Evolutionary conservation across 805 yeast genomes (phyloP), one percentile per base, ranked within the genome.

Genomic region (Priceomyces medius): DNA sequence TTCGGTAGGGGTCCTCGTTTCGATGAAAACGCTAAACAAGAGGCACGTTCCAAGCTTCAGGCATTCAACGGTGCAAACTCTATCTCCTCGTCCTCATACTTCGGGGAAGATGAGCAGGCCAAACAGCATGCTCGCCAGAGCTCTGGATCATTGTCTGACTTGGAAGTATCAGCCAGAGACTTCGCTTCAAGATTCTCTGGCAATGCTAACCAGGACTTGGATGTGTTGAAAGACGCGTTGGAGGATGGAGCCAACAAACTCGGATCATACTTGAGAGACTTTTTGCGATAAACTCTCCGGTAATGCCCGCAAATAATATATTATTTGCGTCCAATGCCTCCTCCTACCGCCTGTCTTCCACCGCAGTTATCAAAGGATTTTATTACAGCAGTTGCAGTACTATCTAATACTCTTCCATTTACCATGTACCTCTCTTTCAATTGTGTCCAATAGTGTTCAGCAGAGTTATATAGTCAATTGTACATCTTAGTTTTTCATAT

Each of bases 161-260:
- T 85, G 43, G 88, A 81, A 59, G 58, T 70, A 48, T 59, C 71
- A 37, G 83, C 83, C 7, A 68, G 81, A 51, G 86, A 80, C 41
- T 68, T 81, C 55, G 87, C 87, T 1, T 75, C 80, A 31, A 78
- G 82, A 48, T 81, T 87, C 56, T 74, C 83, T 40, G 81, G 83
- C 37, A 81, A 84, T 43, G 83, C 91, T n/a, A 83, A 82, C 53
- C 96, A 93, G 56, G 99, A 93, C 64, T 71, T 93, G 59, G 88
- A 85, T 37, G 88, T 83, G 43, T 68, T 93, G 57, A 89, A 87
- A 68, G 96, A 88, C 63, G 97, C 89, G 12, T 76, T 93, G 48
- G 98, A 91, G 64, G 86, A 81, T 50, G 98, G 98, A 44, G 98
- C 97, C 18, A 85, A 83, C 58, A 89, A 87, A 65, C 71, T 91